Conservation (phyloP, 129 eudicot species). For the Arctium minus region DNA sequence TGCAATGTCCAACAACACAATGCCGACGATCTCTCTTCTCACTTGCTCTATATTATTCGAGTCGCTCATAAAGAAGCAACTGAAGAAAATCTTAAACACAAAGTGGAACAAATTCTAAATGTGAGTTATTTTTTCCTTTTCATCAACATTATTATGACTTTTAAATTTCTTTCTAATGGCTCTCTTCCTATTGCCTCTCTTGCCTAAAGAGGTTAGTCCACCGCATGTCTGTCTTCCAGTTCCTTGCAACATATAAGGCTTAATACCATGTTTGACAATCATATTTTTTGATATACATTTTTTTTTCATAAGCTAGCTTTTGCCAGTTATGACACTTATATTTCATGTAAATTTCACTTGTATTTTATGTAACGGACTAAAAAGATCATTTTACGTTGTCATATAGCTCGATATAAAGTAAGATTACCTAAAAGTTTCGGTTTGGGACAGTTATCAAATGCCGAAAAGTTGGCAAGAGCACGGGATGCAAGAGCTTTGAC, state of each 20-base stretch:
- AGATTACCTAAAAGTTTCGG: neutral
- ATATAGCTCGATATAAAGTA: neutral
- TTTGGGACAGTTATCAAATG: slow-evolving; percentile 45
- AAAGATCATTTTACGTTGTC: neutral
- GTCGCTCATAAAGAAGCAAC: slow-evolving; percentile 56
- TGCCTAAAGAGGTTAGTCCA: too few species aligned
- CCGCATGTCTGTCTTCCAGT: too few species aligned
- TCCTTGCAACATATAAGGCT: neutral
- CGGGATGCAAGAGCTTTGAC: slow-evolving; percentile 72
- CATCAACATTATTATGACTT: neutral
- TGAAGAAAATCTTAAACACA: slow-evolving; percentile 41
- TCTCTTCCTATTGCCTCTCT: too few species aligned
- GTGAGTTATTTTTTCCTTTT: slow-evolving; percentile 26
- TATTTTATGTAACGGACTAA: neutral
- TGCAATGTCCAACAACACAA: slow-evolving; percentile 56
- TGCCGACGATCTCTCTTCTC: slow-evolving; percentile 44
- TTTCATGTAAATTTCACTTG: neutral
- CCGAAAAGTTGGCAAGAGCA: slow-evolving; percentile 53
- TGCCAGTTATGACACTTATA: neutral
- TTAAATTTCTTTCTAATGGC: too few species aligned
- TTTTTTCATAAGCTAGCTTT: too few species aligned
- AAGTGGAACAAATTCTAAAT: slow-evolving; percentile 56
- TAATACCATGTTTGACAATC: neutral
- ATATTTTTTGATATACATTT: neutral
- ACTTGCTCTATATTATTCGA: slow-evolving; percentile 48